Conservation (phyloP, 2,329 filamentous ascomycete genomes). For the Fusarium udum region DNA sequence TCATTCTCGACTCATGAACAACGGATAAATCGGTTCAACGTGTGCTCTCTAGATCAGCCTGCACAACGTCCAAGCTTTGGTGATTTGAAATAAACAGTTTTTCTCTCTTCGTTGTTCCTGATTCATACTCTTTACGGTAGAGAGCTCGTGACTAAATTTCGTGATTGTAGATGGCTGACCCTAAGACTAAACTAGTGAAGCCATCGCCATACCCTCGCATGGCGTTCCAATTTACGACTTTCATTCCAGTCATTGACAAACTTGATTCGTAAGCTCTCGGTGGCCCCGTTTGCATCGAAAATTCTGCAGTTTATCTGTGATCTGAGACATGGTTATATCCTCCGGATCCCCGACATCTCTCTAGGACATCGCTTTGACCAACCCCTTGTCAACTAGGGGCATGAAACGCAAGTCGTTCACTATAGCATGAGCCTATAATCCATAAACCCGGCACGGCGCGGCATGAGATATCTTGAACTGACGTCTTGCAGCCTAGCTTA, state of each 20-base stretch:
- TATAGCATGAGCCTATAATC: background rate
- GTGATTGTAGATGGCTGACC: background rate
- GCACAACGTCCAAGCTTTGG: slow-evolving; percentile 1
- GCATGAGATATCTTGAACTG: background rate
- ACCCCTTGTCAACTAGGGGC: background rate
- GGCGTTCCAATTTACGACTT: slow-evolving; percentile 7
- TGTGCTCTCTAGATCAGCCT: background rate
- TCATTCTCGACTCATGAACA: slow-evolving; percentile 15
- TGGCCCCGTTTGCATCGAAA: slow-evolving; percentile 9
- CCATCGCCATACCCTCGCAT: slow-evolving; percentile 12
- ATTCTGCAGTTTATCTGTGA: slow-evolving; percentile 8
- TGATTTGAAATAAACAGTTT: slow-evolving; percentile 26
- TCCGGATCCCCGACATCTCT: background rate
- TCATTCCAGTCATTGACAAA: slow-evolving; percentile 25
- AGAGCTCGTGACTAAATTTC: background rate
- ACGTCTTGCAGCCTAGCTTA: background rate
- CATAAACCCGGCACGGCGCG: background rate
- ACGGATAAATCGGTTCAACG: slow-evolving; percentile 3
- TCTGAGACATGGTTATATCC: slow-evolving; percentile 12
- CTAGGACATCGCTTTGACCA: background rate
- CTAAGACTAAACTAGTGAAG: slow-evolving; percentile 19
- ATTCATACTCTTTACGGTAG: background rate
- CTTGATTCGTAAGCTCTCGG: background rate
- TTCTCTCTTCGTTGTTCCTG: background rate
- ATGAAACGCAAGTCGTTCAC: background rate